phyloP scores from a whole-genome alignment of 2,329 filamentous ascomycete species.

The Neofusicoccum ribis region DNA sequence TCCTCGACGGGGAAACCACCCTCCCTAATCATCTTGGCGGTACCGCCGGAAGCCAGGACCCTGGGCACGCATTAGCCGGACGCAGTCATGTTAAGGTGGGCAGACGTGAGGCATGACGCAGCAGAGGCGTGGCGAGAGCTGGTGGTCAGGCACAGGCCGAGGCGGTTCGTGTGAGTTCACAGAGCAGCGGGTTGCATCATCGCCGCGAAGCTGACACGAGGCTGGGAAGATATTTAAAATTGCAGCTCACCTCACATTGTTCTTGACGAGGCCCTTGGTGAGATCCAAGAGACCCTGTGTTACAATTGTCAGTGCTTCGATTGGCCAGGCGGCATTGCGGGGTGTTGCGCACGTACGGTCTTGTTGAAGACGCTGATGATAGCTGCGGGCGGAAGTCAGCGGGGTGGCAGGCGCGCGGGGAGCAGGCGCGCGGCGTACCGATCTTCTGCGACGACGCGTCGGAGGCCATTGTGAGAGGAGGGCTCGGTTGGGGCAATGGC shows the following conservation, averaged over 20 bases:
- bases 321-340: conserved; percentile 2
- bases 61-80: conserved; percentile 22
- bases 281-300: conserved; percentile 71
- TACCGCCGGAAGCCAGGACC: conserved; percentile 91
- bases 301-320: conserved; percentile 10
- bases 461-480: conserved; percentile 17
- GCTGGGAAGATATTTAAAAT: neutral
- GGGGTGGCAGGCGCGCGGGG: neutral
- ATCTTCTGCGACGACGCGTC: conserved; percentile 21
- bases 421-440: conserved; percentile 10
- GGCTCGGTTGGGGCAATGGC: neutral
- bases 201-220: neutral
- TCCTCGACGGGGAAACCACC: conserved; percentile 96
- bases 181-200: neutral
- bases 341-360: conserved; percentile 55
- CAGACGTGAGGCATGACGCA: neutral
- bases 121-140: neutral
- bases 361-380: conserved; percentile 97
- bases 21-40: conserved; percentile 93
- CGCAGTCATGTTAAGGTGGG: neutral
- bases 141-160: neutral
- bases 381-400: conserved; percentile 46
- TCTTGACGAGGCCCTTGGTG: conserved; percentile 83
- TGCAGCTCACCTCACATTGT: conserved; percentile 67
- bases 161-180: neutral